A percentile compares a stretch with the other conserved stretches of the same genome.
Conservation (phyloP, 352 stramenopile genomes). For the Paralagenidium karlingii region DNA sequence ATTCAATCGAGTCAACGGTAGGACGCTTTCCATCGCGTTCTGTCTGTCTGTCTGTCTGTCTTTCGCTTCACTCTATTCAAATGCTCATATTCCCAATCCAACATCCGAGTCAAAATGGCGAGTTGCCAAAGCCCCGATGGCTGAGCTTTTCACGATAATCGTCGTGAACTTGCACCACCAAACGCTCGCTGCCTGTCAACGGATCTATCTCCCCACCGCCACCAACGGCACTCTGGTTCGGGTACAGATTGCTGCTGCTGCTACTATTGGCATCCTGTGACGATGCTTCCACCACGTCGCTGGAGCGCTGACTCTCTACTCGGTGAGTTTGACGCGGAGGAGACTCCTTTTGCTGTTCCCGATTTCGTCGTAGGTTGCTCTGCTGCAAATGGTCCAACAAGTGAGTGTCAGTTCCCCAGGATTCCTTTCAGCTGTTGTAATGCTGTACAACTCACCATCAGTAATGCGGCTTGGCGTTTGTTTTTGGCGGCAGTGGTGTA, state of each 20-base stretch:
- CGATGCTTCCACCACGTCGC: neutral
- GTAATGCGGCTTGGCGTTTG: slow-evolving; percentile 42
- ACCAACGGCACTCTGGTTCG: neutral
- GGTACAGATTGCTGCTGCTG: too few species aligned
- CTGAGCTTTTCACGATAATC: slow-evolving; percentile 64
- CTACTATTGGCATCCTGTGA: neutral
- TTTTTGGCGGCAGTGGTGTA: slow-evolving; percentile 76
- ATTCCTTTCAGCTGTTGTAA: too few species aligned
- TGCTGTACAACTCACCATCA: too few species aligned
- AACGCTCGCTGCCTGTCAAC: slow-evolving; percentile 36
- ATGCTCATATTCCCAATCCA: too few species aligned
- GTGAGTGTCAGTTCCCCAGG: too few species aligned
- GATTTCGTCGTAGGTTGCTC: neutral
- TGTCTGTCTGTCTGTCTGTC: too few species aligned
- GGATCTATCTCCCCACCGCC: slow-evolving; percentile 38
- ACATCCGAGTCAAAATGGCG: too few species aligned
- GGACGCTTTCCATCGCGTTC: too few species aligned
- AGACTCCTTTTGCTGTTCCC: neutral
- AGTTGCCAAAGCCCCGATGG: too few species aligned
- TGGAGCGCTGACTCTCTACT: neutral
- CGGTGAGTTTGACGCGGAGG: neutral
- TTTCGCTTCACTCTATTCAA: too few species aligned
- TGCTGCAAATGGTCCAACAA: too few species aligned
- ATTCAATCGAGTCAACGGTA: too few species aligned
- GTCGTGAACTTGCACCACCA: slow-evolving; percentile 62